These are phyloP conservation scores for Bjerkandera adusta DNA, from an alignment of 1,284 basidiomycete species.

Conservation along the genomic window DNA sequence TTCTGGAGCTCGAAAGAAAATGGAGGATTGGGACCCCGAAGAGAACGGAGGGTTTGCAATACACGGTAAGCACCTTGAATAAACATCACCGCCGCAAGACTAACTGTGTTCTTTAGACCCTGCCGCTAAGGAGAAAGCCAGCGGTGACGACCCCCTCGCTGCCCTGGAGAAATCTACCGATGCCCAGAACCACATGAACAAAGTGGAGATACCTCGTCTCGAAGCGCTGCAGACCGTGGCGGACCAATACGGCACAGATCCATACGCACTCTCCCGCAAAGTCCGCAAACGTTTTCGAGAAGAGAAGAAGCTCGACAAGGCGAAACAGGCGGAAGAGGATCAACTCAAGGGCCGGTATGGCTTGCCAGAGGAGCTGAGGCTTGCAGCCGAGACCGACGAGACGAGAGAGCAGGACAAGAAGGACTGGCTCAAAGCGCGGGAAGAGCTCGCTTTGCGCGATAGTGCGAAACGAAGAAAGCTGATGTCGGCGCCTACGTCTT, in stretches of 20 bases:
- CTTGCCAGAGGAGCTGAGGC: conserved; percentile 58
- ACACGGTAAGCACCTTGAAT: conserved; percentile 60
- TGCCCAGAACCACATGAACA: conserved; percentile 69
- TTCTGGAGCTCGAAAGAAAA: conserved; percentile 87
- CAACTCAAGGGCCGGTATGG: conserved; percentile 71
- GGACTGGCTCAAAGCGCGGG: conserved; percentile 54
- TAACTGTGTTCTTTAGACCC: conserved; percentile 65
- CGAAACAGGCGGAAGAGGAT: conserved; percentile 66
- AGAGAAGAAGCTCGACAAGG: conserved; percentile 78
- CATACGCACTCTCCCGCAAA: conserved; percentile 74
- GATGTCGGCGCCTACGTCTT: conserved; percentile 10
- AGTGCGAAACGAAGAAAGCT: conserved; percentile 49
- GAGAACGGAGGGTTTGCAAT: conserved; percentile 93
- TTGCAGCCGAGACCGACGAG: conserved; percentile 59
- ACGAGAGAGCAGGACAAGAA: conserved; percentile 55
- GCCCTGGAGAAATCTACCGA: conserved; percentile 85
- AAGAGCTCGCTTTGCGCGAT: conserved; percentile 39
- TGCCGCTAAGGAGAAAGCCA: conserved; percentile 59
- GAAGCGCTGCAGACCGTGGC: conserved; percentile 75
- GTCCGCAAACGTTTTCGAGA: conserved; percentile 81
- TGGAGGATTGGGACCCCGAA: conserved; percentile 94
- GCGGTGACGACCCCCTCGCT: conserved; percentile 77
- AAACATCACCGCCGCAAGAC: no score
- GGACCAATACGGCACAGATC: conserved; percentile 78
- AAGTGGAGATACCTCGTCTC: conserved; percentile 74